Evolutionary conservation across 257 asterid genomes (phyloP).

Genomic region (Coffea eugenioides): DNA sequence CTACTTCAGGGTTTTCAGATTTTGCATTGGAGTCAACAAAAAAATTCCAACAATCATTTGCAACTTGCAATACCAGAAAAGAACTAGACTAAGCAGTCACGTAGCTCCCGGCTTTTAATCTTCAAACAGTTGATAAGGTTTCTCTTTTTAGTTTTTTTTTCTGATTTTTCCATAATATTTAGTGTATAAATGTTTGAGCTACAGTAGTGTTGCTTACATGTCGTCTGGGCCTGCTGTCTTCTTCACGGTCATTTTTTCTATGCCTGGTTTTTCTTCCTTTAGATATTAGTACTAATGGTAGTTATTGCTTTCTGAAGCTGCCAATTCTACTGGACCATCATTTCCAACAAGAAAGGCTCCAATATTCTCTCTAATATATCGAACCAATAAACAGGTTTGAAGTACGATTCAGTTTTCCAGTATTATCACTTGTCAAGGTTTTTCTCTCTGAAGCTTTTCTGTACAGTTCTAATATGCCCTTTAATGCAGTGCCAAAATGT

Average conservation of each 20-base stretch:
- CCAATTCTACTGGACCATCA: not conserved
- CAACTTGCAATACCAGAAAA: conserved; percentile 5
- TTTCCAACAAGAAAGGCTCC: not conserved
- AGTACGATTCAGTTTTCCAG: not conserved
- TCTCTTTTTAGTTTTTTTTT: not conserved
- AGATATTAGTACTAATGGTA: too few species aligned
- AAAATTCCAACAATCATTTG: not conserved
- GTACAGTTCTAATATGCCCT: not conserved
- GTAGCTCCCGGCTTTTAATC: not conserved
- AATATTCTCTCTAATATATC: too few species aligned
- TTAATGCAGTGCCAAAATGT: not conserved
- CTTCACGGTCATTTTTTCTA: not conserved
- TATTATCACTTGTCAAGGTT: not conserved
- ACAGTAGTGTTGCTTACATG: not conserved
- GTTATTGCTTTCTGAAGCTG: not conserved
- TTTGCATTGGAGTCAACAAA: not conserved
- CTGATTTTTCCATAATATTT: not conserved
- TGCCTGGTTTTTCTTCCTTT: not conserved
- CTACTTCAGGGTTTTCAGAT: not conserved
- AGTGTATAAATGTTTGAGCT: not conserved
- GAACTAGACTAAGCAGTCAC: not conserved
- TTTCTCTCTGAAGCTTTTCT: not conserved
- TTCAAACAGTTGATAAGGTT: not conserved
- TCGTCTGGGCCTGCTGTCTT: not conserved
- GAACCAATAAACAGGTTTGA: not conserved